These are phyloP conservation scores for Aspergillus phoenicis DNA, from an alignment of 2,329 filamentous ascomycete genomes.

Conservation along the genomic window DNA sequence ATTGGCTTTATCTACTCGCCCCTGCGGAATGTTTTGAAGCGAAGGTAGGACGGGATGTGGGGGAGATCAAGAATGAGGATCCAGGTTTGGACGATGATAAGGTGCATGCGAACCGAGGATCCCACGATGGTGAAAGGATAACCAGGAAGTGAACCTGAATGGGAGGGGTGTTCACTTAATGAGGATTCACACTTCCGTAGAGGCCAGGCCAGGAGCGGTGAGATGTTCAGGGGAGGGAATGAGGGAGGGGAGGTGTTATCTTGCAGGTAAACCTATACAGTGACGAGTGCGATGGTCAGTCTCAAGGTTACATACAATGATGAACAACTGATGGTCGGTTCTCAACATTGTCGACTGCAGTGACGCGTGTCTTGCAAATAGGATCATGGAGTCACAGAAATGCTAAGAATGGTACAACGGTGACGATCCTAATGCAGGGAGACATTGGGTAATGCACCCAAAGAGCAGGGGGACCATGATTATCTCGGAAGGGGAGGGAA, in stretches of 20 bases:
- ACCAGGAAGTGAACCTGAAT: not conserved
- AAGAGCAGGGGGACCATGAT: slow-evolving; percentile 3
- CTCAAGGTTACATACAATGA: slow-evolving; percentile 10
- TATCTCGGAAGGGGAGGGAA: slow-evolving; percentile 1
- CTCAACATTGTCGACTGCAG: slow-evolving; percentile 12
- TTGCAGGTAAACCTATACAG: slow-evolving; percentile 14
- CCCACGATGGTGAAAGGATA: slow-evolving; percentile 2
- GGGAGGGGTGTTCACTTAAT: slow-evolving; percentile 3
- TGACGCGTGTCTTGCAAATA: slow-evolving; percentile 24
- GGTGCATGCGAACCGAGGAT: slow-evolving; percentile 9
- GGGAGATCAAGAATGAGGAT: slow-evolving; percentile 14
- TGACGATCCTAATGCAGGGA: slow-evolving; percentile 27
- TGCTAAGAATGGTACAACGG: slow-evolving; percentile 13
- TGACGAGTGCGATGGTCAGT: slow-evolving; percentile 14
- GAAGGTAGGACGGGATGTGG: slow-evolving; percentile 10
- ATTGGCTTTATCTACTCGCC: slow-evolving; percentile 16
- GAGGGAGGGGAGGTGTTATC: slow-evolving; percentile 2
- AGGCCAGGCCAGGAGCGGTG: slow-evolving; percentile 1
- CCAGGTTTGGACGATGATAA: slow-evolving; percentile 12
- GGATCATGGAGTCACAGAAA: slow-evolving; percentile 13
- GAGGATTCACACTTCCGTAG: not conserved
- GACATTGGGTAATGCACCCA: slow-evolving; percentile 12
- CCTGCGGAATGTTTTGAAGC: slow-evolving; percentile 15
- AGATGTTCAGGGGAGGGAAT: slow-evolving; percentile 6
- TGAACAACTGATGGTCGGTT: slow-evolving; percentile 4